phyloP scores from a whole-genome alignment of 805 yeast genomes.

The Ogataea philodendri region DNA sequence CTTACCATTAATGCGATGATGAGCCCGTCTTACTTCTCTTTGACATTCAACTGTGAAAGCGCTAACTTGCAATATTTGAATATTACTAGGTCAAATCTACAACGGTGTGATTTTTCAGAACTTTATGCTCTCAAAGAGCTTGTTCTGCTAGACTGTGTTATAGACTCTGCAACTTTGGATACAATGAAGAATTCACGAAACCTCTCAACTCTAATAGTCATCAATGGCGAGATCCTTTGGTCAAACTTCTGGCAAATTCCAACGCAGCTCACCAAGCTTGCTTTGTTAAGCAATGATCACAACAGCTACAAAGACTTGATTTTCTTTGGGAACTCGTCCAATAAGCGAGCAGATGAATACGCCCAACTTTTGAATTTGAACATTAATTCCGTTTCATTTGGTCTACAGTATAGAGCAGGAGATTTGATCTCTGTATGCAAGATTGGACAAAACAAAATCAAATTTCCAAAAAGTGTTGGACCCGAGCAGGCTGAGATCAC shows the following conservation, averaged over 20 bases:
- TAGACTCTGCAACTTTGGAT: conserved; percentile 10
- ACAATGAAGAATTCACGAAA: conserved; percentile 12
- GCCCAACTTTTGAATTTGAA: conserved; percentile 10
- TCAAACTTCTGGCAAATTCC: conserved; percentile 21
- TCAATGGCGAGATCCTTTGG: conserved; percentile 25
- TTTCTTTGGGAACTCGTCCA: conserved; percentile 5
- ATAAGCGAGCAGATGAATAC: neutral
- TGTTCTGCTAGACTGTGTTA: conserved; percentile 21
- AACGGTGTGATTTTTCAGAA: conserved; percentile 13
- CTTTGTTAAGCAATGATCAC: conserved; percentile 19
- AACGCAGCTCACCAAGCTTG: conserved; percentile 13
- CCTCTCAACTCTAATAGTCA: conserved; percentile 14
- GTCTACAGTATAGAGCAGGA: conserved; percentile 1
- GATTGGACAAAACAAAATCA: conserved; percentile 1
- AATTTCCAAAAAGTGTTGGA: conserved; percentile 10
- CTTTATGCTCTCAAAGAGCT: conserved; percentile 16
- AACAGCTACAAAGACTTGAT: conserved; percentile 19
- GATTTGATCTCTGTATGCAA: conserved; percentile 10
- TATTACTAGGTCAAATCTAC: conserved; percentile 16
- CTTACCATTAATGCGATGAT: conserved; percentile 18
- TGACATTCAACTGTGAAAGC: conserved; percentile 2
- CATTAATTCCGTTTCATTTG: conserved; percentile 18
- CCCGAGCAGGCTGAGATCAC: conserved; percentile 12
- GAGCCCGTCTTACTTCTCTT: conserved; percentile 3
- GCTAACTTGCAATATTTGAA: conserved; percentile 12